phyloP scores from a whole-genome alignment of 129 eudicot species.

The Kitagawia praeruptora region DNA sequence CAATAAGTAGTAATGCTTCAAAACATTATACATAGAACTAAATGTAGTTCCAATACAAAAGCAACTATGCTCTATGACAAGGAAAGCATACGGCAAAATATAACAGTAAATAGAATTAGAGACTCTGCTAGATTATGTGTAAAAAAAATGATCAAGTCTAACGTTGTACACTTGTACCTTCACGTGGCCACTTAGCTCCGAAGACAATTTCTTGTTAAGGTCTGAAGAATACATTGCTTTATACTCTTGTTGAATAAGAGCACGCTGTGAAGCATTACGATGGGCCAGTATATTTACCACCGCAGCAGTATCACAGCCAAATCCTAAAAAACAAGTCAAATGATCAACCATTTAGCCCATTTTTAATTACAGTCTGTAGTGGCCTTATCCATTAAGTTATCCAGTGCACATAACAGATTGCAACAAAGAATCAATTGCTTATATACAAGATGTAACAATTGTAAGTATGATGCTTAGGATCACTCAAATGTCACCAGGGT shows the following conservation, averaged over 20 bases:
- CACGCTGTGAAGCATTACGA: constrained; percentile 76
- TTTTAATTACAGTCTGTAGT: background rate
- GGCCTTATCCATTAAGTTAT: background rate
- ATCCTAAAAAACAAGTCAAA: constrained; percentile 35
- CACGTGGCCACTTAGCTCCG: constrained; percentile 69
- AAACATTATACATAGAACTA: background rate
- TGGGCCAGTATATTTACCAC: constrained; percentile 78
- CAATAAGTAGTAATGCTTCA: constrained; percentile 3
- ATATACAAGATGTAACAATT: background rate
- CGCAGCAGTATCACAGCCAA: constrained; percentile 76
- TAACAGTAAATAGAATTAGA: constrained; percentile 1
- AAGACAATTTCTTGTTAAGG: constrained; percentile 50
- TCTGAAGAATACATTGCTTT: constrained; percentile 60
- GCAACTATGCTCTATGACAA: background rate
- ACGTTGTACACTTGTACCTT: constrained; percentile 52
- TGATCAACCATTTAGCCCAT: background rate
- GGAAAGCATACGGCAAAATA: background rate
- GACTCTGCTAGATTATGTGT: background rate
- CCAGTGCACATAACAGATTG: background rate
- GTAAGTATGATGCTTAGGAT: background rate
- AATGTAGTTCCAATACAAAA: no score
- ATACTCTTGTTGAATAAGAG: constrained; percentile 66
- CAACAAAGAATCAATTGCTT: background rate
- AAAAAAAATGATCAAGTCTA: background rate
- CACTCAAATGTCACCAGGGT: background rate